A percentile compares a stretch with the other conserved stretches of the same genome.
Conservation (phyloP, 1,139 yeast species). For the Arxiozyma heterogenica region DNA sequence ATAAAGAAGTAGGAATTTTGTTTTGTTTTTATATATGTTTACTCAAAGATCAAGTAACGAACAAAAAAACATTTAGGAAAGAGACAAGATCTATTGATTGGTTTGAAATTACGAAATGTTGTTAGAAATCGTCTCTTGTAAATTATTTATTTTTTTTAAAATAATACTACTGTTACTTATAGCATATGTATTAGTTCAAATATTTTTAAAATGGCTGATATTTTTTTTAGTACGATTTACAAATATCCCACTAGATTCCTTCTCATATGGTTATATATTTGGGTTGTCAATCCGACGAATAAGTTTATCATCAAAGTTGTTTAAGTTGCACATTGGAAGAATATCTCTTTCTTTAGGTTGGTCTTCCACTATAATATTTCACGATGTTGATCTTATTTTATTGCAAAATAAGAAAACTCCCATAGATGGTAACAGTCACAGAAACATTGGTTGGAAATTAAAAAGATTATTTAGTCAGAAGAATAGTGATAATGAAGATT, state of each 20-base stretch:
- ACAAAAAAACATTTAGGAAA: background rate
- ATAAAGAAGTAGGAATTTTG: background rate
- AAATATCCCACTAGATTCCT: conserved; percentile 1
- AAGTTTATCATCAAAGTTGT: conserved; percentile 6
- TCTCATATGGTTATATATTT: conserved; percentile 13
- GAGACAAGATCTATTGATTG: background rate
- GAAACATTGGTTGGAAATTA: background rate
- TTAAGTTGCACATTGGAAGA: conserved; percentile 12
- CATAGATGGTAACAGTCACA: background rate
- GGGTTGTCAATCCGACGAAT: conserved; percentile 15
- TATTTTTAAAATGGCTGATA: background rate
- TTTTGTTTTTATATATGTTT: no score
- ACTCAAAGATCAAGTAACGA: background rate
- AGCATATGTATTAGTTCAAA: background rate
- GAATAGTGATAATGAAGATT: background rate
- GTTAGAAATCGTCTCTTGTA: background rate
- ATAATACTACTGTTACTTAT: background rate
- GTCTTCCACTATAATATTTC: conserved; percentile 15
- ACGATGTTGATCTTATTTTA: conserved; percentile 12
- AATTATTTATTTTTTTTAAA: no score
- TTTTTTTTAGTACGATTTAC: background rate
- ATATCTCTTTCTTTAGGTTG: conserved; percentile 14
- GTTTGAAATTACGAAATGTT: background rate
- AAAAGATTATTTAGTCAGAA: no score
- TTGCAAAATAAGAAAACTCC: background rate